A percentile compares a stretch with the other conserved stretches of the same genome.
Conservation (phyloP, 257 asterid genomes). For the Nicotiana tabacum region DNA sequence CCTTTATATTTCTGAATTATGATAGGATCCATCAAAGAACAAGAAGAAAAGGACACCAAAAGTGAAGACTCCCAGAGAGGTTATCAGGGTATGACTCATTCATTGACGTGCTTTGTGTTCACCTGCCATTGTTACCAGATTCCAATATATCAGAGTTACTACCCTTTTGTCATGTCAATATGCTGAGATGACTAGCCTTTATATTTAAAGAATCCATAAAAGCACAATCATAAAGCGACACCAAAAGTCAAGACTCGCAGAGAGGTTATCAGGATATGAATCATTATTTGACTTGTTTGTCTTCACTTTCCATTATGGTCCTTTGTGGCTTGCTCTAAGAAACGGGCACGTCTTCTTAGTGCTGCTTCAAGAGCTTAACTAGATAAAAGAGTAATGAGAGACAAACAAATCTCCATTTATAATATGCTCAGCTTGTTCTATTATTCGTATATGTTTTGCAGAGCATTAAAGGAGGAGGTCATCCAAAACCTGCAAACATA, state of each 20-base stretch:
- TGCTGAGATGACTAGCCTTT: background rate
- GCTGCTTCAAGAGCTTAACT: constrained; percentile 3
- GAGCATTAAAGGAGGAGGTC: constrained; percentile 45
- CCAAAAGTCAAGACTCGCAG: constrained; percentile 64
- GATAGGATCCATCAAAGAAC: constrained; percentile 69
- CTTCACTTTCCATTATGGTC: background rate
- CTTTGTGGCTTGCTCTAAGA: background rate
- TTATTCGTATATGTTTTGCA: constrained; percentile 13
- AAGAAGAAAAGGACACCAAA: constrained; percentile 59
- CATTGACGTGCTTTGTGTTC: background rate
- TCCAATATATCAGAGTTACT: background rate
- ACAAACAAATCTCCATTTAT: background rate
- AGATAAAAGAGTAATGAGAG: background rate
- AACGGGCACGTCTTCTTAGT: background rate
- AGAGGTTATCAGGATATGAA: constrained; percentile 46
- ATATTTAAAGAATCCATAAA: constrained; percentile 56
- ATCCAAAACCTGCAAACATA: constrained; percentile 60
- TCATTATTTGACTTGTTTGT: constrained; percentile 6
- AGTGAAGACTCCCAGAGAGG: constrained; percentile 55
- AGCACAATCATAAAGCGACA: constrained; percentile 52
- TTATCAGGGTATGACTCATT: constrained; percentile 44
- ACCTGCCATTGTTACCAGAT: background rate
- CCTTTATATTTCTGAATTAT: constrained; percentile 12
- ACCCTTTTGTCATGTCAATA: background rate
- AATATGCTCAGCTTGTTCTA: background rate